A percentile compares a stretch with the other conserved stretches of the same genome.
phyloP scores from a whole-genome alignment of 2,329 filamentous ascomycete genomes.

The Madurella fahalii region DNA sequence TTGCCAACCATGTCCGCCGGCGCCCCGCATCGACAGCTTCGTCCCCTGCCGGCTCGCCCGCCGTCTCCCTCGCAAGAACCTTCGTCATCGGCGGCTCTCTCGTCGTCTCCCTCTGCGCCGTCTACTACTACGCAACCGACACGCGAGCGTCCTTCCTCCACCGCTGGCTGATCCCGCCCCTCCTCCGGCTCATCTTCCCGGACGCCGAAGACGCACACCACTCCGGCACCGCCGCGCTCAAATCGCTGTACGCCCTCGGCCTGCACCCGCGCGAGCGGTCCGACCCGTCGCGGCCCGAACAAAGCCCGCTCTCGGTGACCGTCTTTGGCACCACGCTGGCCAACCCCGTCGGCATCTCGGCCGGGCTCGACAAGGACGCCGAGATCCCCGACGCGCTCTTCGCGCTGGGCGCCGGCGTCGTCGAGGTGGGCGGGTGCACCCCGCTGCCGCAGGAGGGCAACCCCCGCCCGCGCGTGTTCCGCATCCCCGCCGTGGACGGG shows the following conservation, averaged over 20 bases:
- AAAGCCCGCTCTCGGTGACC: slow-evolving; percentile 37
- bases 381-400: slow-evolving; percentile 84
- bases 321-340: slow-evolving; percentile 74
- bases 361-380: slow-evolving; percentile 90
- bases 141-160: slow-evolving; percentile 67
- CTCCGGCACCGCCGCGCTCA: slow-evolving; percentile 65
- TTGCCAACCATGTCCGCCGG: slow-evolving; percentile 13
- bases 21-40: slow-evolving; percentile 26
- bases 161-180: slow-evolving; percentile 61
- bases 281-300: slow-evolving; percentile 34
- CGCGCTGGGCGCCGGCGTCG: slow-evolving; percentile 76
- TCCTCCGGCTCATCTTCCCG: slow-evolving; percentile 61
- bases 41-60: slow-evolving; percentile 23
- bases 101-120: slow-evolving; percentile 40
- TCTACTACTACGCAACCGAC: slow-evolving; percentile 69
- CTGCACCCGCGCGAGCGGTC: slow-evolving; percentile 76
- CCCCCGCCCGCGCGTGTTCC: slow-evolving; percentile 80
- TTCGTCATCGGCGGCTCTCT: slow-evolving; percentile 40
- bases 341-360: slow-evolving; percentile 93
- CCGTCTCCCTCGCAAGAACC: slow-evolving; percentile 34
- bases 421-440: slow-evolving; percentile 90
- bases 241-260: slow-evolving; percentile 66
- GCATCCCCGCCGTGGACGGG: slow-evolving; percentile 75
- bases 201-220: slow-evolving; percentile 94
- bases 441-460: slow-evolving; percentile 86